phyloP scores from a whole-genome alignment of 129 eudicot species.

The Flaveria ramosissima region DNA sequence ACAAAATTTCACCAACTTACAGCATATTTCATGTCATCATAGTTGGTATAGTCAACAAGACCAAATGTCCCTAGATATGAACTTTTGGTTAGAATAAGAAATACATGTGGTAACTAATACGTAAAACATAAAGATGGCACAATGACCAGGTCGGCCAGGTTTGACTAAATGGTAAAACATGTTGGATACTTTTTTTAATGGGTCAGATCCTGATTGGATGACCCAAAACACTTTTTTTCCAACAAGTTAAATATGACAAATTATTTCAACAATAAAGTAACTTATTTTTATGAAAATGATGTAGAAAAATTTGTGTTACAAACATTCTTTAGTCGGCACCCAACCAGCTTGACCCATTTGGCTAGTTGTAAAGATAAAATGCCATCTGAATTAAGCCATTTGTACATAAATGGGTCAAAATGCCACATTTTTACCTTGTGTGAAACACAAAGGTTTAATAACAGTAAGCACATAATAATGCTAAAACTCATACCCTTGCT shows the following conservation, averaged over 20 bases:
- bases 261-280: not conserved
- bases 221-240: not conserved
- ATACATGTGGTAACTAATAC: not conserved
- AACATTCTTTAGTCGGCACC: not conserved
- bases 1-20: conserved; percentile 50
- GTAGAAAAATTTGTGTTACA: not conserved
- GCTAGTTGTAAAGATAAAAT: not conserved
- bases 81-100: conserved; percentile 8
- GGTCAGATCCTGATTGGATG: not conserved
- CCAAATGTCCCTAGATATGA: conserved; percentile 74
- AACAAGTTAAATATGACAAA: too few species aligned
- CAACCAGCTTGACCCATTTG: not conserved
- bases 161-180: not conserved
- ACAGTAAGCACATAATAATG: not conserved
- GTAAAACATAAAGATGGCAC: not conserved
- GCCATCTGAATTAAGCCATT: not conserved
- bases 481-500: conserved; percentile 60
- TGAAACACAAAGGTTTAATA: not conserved
- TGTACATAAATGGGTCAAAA: conserved; percentile 10
- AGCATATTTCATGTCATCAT: conserved; percentile 97
- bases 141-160: not conserved
- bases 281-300: not conserved
- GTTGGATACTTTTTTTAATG: not conserved
- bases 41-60: conserved; percentile 84
- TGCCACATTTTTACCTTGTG: not conserved